Percentiles rank a stretch among this genome's conserved stretches.
phyloP scores from a whole-genome alignment of 2,329 filamentous ascomycete genomes.

The Cercospora sp. region DNA sequence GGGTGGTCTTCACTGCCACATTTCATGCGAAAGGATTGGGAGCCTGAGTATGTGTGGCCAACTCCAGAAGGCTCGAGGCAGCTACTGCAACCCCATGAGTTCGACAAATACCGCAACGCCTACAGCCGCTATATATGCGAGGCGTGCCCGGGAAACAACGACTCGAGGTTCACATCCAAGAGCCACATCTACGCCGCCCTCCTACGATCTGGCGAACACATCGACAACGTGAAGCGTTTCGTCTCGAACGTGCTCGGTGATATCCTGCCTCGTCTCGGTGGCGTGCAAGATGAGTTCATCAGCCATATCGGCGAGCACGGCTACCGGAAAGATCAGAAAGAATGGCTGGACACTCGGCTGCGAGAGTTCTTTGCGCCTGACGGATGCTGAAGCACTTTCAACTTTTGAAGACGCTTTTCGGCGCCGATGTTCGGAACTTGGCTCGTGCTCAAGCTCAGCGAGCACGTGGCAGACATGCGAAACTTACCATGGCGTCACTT shows the following conservation, averaged over 20 bases:
- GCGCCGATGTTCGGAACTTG: not conserved
- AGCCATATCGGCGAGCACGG: slow-evolving; percentile 18
- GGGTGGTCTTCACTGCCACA: slow-evolving; percentile 24
- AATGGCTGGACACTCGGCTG: slow-evolving; percentile 20
- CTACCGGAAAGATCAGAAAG: slow-evolving; percentile 14
- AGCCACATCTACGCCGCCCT: slow-evolving; percentile 25
- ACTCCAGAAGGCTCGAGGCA: not conserved
- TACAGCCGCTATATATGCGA: slow-evolving; percentile 23
- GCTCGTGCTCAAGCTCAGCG: not conserved
- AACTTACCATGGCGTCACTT: not conserved
- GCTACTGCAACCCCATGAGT: slow-evolving; percentile 19
- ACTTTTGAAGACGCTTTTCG: not conserved
- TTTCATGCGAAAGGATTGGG: slow-evolving; percentile 23
- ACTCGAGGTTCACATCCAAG: slow-evolving; percentile 22
- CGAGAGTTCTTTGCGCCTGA: slow-evolving; percentile 20
- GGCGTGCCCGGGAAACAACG: slow-evolving; percentile 13
- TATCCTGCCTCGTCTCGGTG: slow-evolving; percentile 16
- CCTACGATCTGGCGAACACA: slow-evolving; percentile 18
- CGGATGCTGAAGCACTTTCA: not conserved
- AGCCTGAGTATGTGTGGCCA: slow-evolving; percentile 20
- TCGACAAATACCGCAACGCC: slow-evolving; percentile 19
- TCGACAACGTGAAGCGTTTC: slow-evolving; percentile 19
- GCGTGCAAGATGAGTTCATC: slow-evolving; percentile 11
- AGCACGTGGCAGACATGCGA: not conserved
- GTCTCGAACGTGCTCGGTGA: slow-evolving; percentile 23